phyloP scores from a whole-genome alignment of 208 protist species.

The Leishmania lainsoni region DNA sequence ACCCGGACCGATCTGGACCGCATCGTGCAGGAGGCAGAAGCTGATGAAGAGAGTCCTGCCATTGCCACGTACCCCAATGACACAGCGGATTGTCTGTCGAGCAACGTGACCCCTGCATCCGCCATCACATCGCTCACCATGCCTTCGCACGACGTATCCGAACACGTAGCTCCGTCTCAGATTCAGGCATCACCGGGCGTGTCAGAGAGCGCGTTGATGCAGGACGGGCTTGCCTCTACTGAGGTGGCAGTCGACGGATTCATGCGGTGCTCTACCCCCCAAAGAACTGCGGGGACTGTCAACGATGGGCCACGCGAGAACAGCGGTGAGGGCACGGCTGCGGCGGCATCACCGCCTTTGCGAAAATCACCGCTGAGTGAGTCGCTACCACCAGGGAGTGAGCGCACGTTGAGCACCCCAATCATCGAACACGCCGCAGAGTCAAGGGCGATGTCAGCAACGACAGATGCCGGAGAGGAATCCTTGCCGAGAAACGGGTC shows the following conservation, averaged over 20 bases:
- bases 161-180: background rate
- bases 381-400: background rate
- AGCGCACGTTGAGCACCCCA: background rate
- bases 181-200: background rate
- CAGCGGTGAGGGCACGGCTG: background rate
- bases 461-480: background rate
- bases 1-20: conserved; percentile 41
- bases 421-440: background rate
- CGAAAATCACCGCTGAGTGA: background rate
- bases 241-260: background rate
- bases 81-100: background rate
- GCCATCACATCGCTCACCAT: background rate
- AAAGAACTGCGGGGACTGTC: background rate
- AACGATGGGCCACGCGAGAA: background rate
- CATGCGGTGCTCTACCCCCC: no score
- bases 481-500: background rate
- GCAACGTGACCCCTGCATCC: background rate
- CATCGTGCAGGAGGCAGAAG: conserved; percentile 38
- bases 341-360: background rate
- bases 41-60: background rate
- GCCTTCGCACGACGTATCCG: background rate
- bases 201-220: background rate
- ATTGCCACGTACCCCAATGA: background rate
- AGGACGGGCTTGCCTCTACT: no score
- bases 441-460: background rate